Percentiles rank a stretch among this genome's conserved stretches.
Conservation (phyloP, 1,284 basidiomycete genomes). For the Sanghuangporus baumii region DNA sequence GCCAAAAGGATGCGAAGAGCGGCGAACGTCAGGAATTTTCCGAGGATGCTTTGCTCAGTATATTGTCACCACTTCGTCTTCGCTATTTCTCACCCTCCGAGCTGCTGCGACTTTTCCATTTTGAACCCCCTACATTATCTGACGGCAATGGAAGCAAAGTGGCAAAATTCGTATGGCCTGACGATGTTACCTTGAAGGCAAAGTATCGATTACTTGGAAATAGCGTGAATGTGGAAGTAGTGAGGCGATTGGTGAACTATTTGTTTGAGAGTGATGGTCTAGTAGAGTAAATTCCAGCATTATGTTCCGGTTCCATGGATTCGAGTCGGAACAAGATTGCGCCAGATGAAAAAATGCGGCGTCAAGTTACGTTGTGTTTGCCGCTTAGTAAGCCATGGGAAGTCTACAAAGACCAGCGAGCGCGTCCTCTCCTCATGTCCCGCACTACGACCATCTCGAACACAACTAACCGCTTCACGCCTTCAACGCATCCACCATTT, state of each 20-base stretch:
- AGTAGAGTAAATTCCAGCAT: neutral
- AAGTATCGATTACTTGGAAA: slow-evolving; percentile 74
- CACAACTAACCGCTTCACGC: slow-evolving; percentile 1
- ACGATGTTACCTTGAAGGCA: slow-evolving; percentile 50
- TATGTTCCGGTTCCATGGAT: neutral
- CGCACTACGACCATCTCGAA: slow-evolving; percentile 24
- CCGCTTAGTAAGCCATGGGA: neutral
- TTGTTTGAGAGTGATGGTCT: slow-evolving; percentile 32
- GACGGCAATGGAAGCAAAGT: neutral
- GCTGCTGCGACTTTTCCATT: slow-evolving; percentile 61
- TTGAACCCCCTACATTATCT: slow-evolving; percentile 31
- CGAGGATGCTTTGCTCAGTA: slow-evolving; percentile 32
- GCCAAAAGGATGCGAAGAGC: neutral
- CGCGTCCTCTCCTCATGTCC: slow-evolving; percentile 2
- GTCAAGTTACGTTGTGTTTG: neutral
- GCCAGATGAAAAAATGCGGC: neutral
- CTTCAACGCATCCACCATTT: slow-evolving; percentile 48
- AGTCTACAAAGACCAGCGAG: neutral
- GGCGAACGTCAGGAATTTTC: slow-evolving; percentile 26
- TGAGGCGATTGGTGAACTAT: slow-evolving; percentile 49
- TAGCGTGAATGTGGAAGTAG: slow-evolving; percentile 71
- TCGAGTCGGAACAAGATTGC: neutral
- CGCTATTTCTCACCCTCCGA: slow-evolving; percentile 72
- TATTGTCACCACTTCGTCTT: slow-evolving; percentile 50
- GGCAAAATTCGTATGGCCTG: slow-evolving; percentile 52